Base-by-base conservation (phyloP, 2,329 filamentous ascomycete species). In the Penicillium janthinellum region DNA sequence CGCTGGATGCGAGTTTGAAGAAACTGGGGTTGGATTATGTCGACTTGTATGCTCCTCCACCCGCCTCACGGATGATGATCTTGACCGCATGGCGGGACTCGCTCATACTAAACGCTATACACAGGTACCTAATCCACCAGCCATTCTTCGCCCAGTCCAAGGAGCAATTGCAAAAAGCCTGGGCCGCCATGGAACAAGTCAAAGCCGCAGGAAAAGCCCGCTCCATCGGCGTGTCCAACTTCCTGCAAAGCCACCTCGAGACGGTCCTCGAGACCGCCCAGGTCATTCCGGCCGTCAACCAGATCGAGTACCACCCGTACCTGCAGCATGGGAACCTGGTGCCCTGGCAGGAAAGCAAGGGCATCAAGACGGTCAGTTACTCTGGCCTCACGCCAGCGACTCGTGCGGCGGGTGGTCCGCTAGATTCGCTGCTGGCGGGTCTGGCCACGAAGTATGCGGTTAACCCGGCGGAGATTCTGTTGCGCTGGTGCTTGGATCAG, bases 191-290 rank as follows among this genome's bases (percentile, higher is more conserved):
- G 84, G 86, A 89, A 67, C 73, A 79, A 41, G 73, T 88, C 41
- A 80, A 86, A 64, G 74, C 77, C n/a, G 72, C 80, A 14, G 86
- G 86, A 15, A 82, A 87, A 59, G 81, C 83, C 5, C 83, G 82
- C 56, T 83, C 83, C 6, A 88, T 88, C 61, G 86, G 86, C 22
- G 85, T 88, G 22, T 87, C 84, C 57, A 88, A 86, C 72, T 89
- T 82, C 71, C 73, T 83, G 5, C 79, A 82, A 25, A 70, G 75
- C 22, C 82, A 88, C 59, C 76, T 88, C 17, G 79, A 85, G 48
- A 79, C 80, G 11, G 81, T 84, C 20, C 74, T 81, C 38, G 70
- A 77, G 59, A 79, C 76, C 0, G 79, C 79, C 15, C 76, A 70
- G 41, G 71, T 78, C 7, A 68, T 70, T 3, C 81, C 81, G 4